phyloP scores from a whole-genome alignment of 352 stramenopile genomes.

The Globisporangium spiculum region DNA sequence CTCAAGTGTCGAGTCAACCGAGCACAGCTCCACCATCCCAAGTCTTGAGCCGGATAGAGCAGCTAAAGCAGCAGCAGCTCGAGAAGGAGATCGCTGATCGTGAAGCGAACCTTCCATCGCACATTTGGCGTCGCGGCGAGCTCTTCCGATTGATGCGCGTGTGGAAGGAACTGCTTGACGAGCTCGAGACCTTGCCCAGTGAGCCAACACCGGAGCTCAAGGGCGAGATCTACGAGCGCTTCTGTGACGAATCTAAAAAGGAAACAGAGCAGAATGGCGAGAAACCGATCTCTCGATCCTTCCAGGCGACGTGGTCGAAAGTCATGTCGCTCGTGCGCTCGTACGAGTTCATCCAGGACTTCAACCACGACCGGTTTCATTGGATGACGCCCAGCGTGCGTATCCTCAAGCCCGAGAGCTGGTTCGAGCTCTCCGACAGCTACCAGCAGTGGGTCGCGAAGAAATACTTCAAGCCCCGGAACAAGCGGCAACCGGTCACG shows the following conservation, averaged over 20 bases:
- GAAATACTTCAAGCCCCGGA: background rate
- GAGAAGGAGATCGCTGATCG: background rate
- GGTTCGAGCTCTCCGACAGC: background rate
- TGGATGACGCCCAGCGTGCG: slow-evolving; percentile 1
- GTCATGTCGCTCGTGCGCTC: background rate
- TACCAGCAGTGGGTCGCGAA: slow-evolving; percentile 3
- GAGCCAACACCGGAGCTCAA: background rate
- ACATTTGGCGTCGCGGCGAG: background rate
- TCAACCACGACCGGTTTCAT: slow-evolving; percentile 2
- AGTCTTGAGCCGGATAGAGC: background rate
- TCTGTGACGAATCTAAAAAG: background rate
- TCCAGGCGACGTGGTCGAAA: slow-evolving; percentile 1
- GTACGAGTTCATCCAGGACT: slow-evolving; percentile 8
- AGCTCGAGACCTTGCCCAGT: background rate
- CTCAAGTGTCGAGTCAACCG: background rate
- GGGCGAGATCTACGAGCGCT: background rate
- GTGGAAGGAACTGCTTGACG: background rate
- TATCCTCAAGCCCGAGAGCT: background rate
- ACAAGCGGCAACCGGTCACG: background rate
- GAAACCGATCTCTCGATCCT: background rate
- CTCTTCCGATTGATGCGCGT: slow-evolving; percentile 1
- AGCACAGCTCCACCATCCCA: background rate
- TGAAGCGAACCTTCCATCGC: background rate
- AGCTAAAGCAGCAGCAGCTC: background rate
- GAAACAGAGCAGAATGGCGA: background rate